Conservation (phyloP, 345 rosid species). For the Lumnitzera racemosa region DNA sequence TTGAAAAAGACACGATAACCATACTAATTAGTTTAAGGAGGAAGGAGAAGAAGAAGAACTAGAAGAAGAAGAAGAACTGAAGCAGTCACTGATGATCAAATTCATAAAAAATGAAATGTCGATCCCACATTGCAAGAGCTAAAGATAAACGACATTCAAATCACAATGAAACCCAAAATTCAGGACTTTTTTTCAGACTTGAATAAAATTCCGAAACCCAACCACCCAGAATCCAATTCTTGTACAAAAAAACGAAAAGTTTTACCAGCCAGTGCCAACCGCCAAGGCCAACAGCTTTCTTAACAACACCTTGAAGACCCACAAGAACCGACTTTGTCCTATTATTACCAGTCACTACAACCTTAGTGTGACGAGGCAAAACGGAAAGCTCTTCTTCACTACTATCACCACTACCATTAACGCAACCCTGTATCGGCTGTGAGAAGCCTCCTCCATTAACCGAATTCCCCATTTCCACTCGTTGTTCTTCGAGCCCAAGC, state of each 20-base stretch:
- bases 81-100: no score
- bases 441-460: constrained; percentile 2
- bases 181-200: no score
- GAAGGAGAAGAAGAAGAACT: no score
- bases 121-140: no score
- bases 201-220: no score
- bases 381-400: constrained; percentile 38
- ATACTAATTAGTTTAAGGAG: no score
- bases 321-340: constrained; percentile 37
- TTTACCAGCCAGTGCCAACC: constrained; percentile 45
- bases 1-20: no score
- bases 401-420: constrained; percentile 1
- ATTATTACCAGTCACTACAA: constrained; percentile 36
- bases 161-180: no score
- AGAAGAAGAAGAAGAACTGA: no score
- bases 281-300: constrained; percentile 38
- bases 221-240: not conserved
- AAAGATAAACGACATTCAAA: no score
- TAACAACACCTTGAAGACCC: constrained; percentile 35
- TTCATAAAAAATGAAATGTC: no score
- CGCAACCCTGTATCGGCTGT: not conserved
- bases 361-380: constrained; percentile 40
- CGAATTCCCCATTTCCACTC: constrained; percentile 3
- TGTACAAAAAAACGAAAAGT: not conserved
- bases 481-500: not conserved